Evolutionary conservation across 768 basidiomycete genomes (phyloP).

Genomic region (Pleurotus djamor): DNA sequence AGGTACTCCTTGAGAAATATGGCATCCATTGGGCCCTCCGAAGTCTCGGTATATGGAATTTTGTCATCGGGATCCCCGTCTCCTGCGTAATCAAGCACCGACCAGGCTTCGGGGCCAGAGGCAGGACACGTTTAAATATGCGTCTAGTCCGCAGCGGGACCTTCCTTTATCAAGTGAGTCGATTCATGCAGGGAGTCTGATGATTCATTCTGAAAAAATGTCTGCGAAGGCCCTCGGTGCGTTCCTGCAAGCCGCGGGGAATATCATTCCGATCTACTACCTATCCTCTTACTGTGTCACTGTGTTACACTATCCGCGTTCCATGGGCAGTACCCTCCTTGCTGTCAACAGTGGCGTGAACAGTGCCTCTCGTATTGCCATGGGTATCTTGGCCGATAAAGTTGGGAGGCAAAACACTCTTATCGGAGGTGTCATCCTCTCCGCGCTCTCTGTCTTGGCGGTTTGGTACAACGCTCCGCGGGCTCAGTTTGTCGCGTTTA

Average conservation of each 20-base stretch:
- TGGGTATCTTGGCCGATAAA: constrained; percentile 38
- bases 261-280: constrained; percentile 42
- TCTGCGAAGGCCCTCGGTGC: constrained; percentile 30
- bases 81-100: constrained; percentile 28
- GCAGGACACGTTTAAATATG: constrained; percentile 28
- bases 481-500: constrained; percentile 34
- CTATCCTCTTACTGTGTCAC: constrained; percentile 37
- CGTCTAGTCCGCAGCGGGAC: constrained; percentile 35
- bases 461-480: constrained; percentile 39
- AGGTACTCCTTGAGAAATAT: constrained; percentile 27
- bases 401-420: constrained; percentile 44
- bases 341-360: constrained; percentile 42
- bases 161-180: constrained; percentile 35
- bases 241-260: constrained; percentile 41
- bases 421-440: constrained; percentile 34
- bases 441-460: constrained; percentile 33
- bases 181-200: background rate
- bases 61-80: constrained; percentile 32
- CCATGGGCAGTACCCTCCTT: constrained; percentile 33
- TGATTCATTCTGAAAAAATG: background rate
- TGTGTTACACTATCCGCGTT: constrained; percentile 32
- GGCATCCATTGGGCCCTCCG: constrained; percentile 33
- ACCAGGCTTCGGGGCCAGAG: constrained; percentile 17
- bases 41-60: constrained; percentile 39
- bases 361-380: constrained; percentile 33